Evolutionary conservation across 2,329 filamentous ascomycete species (phyloP), one percentile per base, ranked within the genome.

Genomic region (Fusarium chuoi): DNA sequence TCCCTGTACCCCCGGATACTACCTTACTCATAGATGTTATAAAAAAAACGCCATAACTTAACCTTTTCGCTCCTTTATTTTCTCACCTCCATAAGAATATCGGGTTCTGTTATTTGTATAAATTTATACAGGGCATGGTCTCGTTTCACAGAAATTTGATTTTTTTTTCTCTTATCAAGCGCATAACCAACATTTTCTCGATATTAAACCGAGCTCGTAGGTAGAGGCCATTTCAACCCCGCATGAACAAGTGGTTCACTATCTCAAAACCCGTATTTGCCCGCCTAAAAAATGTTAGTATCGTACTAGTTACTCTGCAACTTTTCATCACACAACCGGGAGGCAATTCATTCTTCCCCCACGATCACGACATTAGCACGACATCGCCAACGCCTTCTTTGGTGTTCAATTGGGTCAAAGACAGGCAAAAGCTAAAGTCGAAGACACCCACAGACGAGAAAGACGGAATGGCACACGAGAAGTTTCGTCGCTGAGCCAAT

Each of bases 321-420:
- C 62, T 60, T 75, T 64, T 68, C 45, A 69, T 69, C 65, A 65
- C 75, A 78, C 75, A 78, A 77, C 68, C 68, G 58, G 35, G 58
- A 66, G 67, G 71, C 64, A 77, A 77, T 71, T 65, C 71, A 65
- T 63, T 62, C 56, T 64, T 72, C 66, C 73, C 62, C 71, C 68
- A 76, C 72, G 66, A 77, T 78, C 71, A 76, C 76, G 74, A 76
- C 73, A 78, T 75, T 69, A 77, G 72, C 71, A 75, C 76, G 71
- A 76, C 71, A 77, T 75, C 67, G 61, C 62, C 73, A 54, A 62
- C 52, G 66, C 57, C 74, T 59, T 71, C 57, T 71, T 52, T 22
- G 51, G 63, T 70, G 57, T 62, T 49, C 39, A 36, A 38, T 65
- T 64, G 42, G 36, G 55, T 55, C 52, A 56, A 78, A 76, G 61